These are phyloP conservation scores for Pezicula rhizophila DNA, from an alignment of 2,329 filamentous ascomycete species.

Conservation along the genomic window DNA sequence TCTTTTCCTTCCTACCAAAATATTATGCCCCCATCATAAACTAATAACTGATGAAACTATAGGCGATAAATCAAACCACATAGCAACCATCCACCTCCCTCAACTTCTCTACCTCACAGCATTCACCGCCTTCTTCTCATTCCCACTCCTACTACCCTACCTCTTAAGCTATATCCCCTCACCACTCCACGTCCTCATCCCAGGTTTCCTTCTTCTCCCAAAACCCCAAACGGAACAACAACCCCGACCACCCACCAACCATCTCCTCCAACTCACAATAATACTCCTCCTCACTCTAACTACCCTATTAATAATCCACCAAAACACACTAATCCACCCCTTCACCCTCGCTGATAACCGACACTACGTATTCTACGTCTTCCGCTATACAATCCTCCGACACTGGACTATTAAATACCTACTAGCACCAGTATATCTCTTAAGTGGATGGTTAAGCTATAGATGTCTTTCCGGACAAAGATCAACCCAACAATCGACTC, in stretches of 20 bases:
- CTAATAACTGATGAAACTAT: neutral
- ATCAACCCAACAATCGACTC: slow-evolving; percentile 6
- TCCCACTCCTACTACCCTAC: slow-evolving; percentile 62
- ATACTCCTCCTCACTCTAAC: slow-evolving; percentile 45
- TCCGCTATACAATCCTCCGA: slow-evolving; percentile 71
- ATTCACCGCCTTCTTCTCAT: slow-evolving; percentile 83
- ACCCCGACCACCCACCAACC: neutral
- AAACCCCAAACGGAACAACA: neutral
- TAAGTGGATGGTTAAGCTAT: slow-evolving; percentile 64
- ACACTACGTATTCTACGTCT: slow-evolving; percentile 96
- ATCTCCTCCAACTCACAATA: slow-evolving; percentile 22
- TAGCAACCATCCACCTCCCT: slow-evolving; percentile 79
- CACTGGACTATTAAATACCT: slow-evolving; percentile 59
- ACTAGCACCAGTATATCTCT: slow-evolving; percentile 64
- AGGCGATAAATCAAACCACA: slow-evolving; percentile 93
- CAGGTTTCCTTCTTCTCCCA: slow-evolving; percentile 21
- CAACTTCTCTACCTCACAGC: slow-evolving; percentile 97
- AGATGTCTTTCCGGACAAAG: slow-evolving; percentile 47
- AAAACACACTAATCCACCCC: slow-evolving; percentile 88
- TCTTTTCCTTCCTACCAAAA: neutral
- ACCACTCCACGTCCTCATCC: slow-evolving; percentile 25
- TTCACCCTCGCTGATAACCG: slow-evolving; percentile 95
- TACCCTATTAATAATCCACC: slow-evolving; percentile 31
- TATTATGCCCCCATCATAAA: neutral
- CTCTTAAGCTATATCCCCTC: slow-evolving; percentile 34